These are phyloP conservation scores for Diphasiastrum complanatum DNA, from an alignment of 83 land plant genomes.

Conservation along the genomic window DNA sequence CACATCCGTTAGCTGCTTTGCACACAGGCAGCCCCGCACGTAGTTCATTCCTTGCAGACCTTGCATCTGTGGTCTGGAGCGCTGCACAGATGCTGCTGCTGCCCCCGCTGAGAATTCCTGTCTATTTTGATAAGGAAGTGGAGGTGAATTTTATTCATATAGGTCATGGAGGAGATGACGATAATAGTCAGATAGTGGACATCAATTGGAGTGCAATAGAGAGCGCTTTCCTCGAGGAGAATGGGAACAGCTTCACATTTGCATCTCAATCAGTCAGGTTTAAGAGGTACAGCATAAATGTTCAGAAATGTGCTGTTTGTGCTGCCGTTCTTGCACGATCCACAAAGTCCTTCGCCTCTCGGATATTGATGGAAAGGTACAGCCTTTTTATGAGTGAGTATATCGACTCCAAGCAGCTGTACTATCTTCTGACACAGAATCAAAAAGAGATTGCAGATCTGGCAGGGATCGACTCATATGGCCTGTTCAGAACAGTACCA, in stretches of 20 bases:
- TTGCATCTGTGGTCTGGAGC: slow-evolving; percentile 68
- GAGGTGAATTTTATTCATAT: slow-evolving; percentile 70
- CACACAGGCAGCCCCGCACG: slow-evolving; percentile 57
- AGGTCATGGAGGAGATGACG: slow-evolving; percentile 25
- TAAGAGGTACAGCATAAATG: slow-evolving; percentile 38
- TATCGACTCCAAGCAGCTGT: slow-evolving; percentile 81
- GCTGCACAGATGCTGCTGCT: slow-evolving; percentile 64
- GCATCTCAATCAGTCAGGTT: slow-evolving; percentile 55
- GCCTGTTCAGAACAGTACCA: slow-evolving; percentile 46
- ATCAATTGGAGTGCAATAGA: slow-evolving; percentile 63
- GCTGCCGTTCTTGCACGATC: slow-evolving; percentile 64
- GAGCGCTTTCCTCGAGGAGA: slow-evolving; percentile 48
- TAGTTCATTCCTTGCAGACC: slow-evolving; percentile 62
- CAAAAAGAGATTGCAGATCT: slow-evolving; percentile 45
- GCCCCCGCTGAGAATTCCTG: slow-evolving; percentile 88
- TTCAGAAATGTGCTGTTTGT: slow-evolving; percentile 59
- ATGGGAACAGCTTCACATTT: slow-evolving; percentile 41
- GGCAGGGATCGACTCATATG: slow-evolving; percentile 37
- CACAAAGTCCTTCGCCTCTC: slow-evolving; percentile 70
- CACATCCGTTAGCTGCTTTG: slow-evolving; percentile 68
- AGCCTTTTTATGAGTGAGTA: slow-evolving; percentile 88
- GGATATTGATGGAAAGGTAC: slow-evolving; percentile 79
- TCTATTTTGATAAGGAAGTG: slow-evolving; percentile 46
- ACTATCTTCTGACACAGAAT: slow-evolving; percentile 55
- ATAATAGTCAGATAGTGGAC: slow-evolving; percentile 21